phyloP scores from a whole-genome alignment of 345 rosid species.

The Eucalyptus cloeziana region DNA sequence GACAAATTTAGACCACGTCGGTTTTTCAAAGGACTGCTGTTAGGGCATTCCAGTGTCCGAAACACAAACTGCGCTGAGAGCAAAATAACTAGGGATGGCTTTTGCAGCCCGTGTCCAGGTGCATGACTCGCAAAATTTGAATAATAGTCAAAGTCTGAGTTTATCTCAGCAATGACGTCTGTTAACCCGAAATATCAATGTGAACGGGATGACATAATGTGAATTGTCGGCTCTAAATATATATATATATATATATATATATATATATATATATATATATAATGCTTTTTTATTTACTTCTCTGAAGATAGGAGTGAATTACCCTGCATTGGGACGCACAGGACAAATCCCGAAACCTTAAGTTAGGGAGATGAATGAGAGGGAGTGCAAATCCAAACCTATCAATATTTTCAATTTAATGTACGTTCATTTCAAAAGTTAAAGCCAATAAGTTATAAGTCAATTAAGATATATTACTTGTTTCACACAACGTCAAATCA shows the following conservation, averaged over 20 bases:
- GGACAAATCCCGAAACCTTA: not conserved
- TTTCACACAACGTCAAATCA: not conserved
- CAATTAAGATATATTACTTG: not conserved
- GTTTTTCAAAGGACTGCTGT: not conserved
- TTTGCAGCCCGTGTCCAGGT: not conserved
- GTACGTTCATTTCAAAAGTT: not conserved
- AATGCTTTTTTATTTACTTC: not conserved
- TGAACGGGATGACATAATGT: not conserved
- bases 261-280: too few relatives aligned
- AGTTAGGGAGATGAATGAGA: not conserved
- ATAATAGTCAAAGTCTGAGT: not conserved
- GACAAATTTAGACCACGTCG: not conserved
- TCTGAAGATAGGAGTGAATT: not conserved
- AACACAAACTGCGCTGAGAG: not conserved
- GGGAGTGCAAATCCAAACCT: not conserved
- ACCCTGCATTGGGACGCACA: not conserved
- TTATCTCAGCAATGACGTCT: not conserved
- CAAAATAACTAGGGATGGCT: not conserved
- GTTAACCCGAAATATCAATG: not conserved
- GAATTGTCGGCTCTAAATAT: not conserved
- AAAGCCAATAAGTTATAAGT: rapidly evolving
- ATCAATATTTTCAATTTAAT: not conserved
- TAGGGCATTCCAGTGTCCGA: not conserved
- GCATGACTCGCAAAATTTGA: not conserved
- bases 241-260: rapidly evolving